These are phyloP conservation scores for Tulasnella sp. DNA, from an alignment of 768 basidiomycete genomes.

Conservation along the genomic window DNA sequence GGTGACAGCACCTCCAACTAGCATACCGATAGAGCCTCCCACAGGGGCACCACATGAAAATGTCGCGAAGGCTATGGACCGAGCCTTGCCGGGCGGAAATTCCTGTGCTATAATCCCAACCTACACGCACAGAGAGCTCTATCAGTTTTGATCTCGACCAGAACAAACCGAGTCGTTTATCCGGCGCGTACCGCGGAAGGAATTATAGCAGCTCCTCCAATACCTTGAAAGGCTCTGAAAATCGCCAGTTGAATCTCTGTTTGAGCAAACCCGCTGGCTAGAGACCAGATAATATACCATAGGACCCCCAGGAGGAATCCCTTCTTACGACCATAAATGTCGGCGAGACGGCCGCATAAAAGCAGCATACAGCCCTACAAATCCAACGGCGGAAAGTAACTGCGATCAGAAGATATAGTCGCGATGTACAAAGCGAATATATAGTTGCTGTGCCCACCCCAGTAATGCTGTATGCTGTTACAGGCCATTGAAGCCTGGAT, in stretches of 20 bases:
- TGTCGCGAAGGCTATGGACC: conserved; percentile 74
- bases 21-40: conserved; percentile 66
- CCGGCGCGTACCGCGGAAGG: conserved; percentile 60
- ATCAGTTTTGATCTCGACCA: no score
- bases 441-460: no score
- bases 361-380: conserved; percentile 73
- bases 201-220: conserved; percentile 72
- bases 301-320: conserved; percentile 59
- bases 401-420: no score
- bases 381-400: no score
- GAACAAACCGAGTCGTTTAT: neutral
- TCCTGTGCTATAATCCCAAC: conserved; percentile 77
- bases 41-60: conserved; percentile 83
- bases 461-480: conserved; percentile 35
- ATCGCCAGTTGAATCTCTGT: conserved; percentile 58
- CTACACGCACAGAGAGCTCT: conserved; percentile 35
- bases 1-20: conserved; percentile 45
- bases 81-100: conserved; percentile 62
- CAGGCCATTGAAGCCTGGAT: conserved; percentile 36
- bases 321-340: conserved; percentile 69
- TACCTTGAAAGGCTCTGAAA: conserved; percentile 71
- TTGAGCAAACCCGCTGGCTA: conserved; percentile 63
- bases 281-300: conserved; percentile 51
- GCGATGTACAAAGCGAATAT: no score
- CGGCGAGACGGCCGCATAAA: conserved; percentile 73